A percentile compares a stretch with the other conserved stretches of the same genome.
phyloP scores from a whole-genome alignment of 148 eudicot species.

The Fagopyrum homotropicum region DNA sequence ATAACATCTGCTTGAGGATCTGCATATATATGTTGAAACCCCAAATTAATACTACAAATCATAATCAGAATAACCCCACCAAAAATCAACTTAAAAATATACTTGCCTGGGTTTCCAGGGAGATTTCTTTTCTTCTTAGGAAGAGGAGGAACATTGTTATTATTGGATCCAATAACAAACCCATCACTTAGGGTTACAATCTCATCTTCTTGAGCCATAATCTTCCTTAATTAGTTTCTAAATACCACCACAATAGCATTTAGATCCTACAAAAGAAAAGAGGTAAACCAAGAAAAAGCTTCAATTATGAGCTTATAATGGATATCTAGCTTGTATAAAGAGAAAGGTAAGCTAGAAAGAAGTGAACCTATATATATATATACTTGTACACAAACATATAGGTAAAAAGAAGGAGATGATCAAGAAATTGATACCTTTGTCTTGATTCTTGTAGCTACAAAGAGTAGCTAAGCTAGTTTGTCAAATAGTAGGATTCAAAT shows the following conservation, averaged over 20 bases:
- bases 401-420: background rate
- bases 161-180: conserved; percentile 25
- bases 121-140: conserved; percentile 78
- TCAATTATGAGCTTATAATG: conserved; percentile 8
- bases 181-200: conserved; percentile 29
- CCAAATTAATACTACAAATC: background rate
- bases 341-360: conserved; percentile 12
- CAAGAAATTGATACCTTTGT: conserved; percentile 1
- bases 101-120: conserved; percentile 60
- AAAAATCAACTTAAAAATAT: too few species aligned
- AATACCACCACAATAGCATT: background rate
- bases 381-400: background rate
- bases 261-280: background rate
- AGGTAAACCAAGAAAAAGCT: background rate
- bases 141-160: conserved; percentile 30
- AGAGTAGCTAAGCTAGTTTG: conserved; percentile 8
- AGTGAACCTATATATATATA: background rate
- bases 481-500: conserved; percentile 12
- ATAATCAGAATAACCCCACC: background rate
- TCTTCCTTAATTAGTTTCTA: background rate
- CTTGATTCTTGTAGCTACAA: background rate
- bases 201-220: conserved; percentile 52
- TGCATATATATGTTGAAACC: conserved; percentile 14
- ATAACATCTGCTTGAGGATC: conserved; percentile 99
- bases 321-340: conserved; percentile 5